phyloP scores from a whole-genome alignment of 257 asterid species.

The Scutellaria baicalensis region DNA sequence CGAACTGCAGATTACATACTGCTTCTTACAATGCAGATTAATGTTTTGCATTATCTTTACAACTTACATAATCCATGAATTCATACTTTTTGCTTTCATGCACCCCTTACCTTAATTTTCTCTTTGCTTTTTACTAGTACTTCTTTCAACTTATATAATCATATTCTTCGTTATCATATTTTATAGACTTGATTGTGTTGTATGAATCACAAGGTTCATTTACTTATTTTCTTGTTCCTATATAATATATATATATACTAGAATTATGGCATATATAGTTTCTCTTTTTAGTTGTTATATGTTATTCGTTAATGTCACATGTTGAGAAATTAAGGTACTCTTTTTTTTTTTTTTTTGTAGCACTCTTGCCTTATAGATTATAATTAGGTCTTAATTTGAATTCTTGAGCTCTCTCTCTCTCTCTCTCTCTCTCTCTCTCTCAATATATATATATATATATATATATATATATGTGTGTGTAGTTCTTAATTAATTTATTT shows the following conservation, averaged over 20 bases:
- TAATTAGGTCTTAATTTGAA: background rate
- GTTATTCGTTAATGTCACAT: background rate
- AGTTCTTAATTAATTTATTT: too few relatives aligned
- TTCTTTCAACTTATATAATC: background rate
- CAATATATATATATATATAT: too few relatives aligned
- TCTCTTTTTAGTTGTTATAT: too few relatives aligned
- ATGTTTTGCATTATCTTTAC: conserved; percentile 25
- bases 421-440: too few relatives aligned
- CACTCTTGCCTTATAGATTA: background rate
- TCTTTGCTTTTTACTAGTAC: background rate
- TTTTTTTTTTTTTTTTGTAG: background rate
- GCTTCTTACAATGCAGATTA: conserved; percentile 34
- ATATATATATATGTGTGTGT: too few relatives aligned
- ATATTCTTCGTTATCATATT: background rate
- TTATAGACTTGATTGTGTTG: background rate
- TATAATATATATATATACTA: background rate
- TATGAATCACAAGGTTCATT: background rate
- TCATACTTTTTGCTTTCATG: background rate
- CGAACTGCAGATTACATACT: conserved; percentile 36
- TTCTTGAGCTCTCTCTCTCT: background rate
- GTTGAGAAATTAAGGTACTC: background rate
- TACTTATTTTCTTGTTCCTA: background rate
- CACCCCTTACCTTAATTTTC: background rate
- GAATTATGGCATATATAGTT: background rate
- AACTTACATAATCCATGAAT: conserved; percentile 1